Base-by-base conservation (phyloP, 2,329 filamentous ascomycete species). In the Orbilia ellipsospora region DNA sequence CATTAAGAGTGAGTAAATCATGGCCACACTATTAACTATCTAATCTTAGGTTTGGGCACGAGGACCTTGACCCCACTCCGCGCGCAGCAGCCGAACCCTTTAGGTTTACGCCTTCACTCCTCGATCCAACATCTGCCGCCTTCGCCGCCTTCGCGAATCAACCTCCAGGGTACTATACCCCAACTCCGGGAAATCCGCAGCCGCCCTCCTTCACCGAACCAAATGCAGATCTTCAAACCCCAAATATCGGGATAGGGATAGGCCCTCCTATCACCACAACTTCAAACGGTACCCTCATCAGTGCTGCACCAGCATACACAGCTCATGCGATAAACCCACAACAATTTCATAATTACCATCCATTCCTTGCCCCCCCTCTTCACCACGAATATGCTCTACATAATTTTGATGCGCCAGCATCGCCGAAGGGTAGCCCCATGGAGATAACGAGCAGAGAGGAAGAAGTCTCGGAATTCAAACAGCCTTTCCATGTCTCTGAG, bases 91-190 rank as follows among this genome's bases (percentile, higher is more conserved):
- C 91, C 80, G 93, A 97, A 79, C 89, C 88, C 79, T 95, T 94
- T 90, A 88, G 91, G 78, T 93, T 97, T 80, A 96, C 94, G 1
- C 93, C 94, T 2, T 95, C 93, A 20, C 85, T 96, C 69, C 87
- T 98, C 81, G 94, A 98, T 81, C 89, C 93, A 16, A 93, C 90
- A 82, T 91, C 92, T 31, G 92, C 92, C 81, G 88, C 89, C 23
- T 97, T 97, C 83, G 87, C 89, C 73, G 86, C 87, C 67, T 94
- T 96, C 80, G 89, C 90, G 78, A 92, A 92, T 82, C 91, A 94
- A 78, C 88, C 90, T 54, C 88, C 91, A 15, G 92, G 90, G 13
- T 95, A 95, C 83, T 97, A 96, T 83, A 94, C 93, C 6, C 92
- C 94, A 1, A 96, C 92, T 0, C 91, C 93, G 1, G 92, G 91